phyloP scores from a whole-genome alignment of 495 filamentous ascomycete species.

The Penicillium alfredii region DNA sequence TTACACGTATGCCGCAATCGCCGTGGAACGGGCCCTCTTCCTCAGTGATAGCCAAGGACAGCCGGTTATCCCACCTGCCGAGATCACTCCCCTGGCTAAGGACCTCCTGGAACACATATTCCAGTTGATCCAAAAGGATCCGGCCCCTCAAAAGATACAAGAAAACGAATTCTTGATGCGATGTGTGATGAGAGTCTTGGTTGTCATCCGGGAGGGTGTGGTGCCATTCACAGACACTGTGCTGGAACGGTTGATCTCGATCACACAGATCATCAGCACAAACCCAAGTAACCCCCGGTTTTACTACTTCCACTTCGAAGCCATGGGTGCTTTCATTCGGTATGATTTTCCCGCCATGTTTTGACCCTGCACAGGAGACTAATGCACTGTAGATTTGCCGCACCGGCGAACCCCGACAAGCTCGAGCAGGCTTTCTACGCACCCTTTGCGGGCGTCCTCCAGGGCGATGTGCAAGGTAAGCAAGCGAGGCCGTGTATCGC shows the following conservation, averaged over 20 bases:
- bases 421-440: slow-evolving; percentile 71
- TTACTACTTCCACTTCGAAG: slow-evolving; percentile 97
- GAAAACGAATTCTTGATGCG: slow-evolving; percentile 99
- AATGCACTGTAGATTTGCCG: slow-evolving; percentile 51
- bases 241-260: slow-evolving; percentile 70
- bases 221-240: slow-evolving; percentile 64
- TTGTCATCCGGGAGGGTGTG: slow-evolving; percentile 79
- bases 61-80: slow-evolving; percentile 65
- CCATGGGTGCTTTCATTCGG: slow-evolving; percentile 88
- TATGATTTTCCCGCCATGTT: slow-evolving; percentile 20
- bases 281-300: slow-evolving; percentile 98
- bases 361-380: neutral
- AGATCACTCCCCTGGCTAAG: slow-evolving; percentile 73
- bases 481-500: no score
- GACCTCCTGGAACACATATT: slow-evolving; percentile 91
- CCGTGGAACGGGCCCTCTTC: slow-evolving; percentile 81
- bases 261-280: slow-evolving; percentile 78
- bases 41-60: slow-evolving; percentile 65
- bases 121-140: slow-evolving; percentile 73
- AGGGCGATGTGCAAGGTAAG: slow-evolving; percentile 72
- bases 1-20: slow-evolving; percentile 94
- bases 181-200: slow-evolving; percentile 93
- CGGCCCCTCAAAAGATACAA: slow-evolving; percentile 83
- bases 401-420: slow-evolving; percentile 59
- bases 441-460: slow-evolving; percentile 70